Percentiles rank a stretch among this genome's conserved stretches.
Evolutionary conservation across 2,329 filamentous ascomycete genomes (phyloP).

Genomic region (Knufia fluminis): DNA sequence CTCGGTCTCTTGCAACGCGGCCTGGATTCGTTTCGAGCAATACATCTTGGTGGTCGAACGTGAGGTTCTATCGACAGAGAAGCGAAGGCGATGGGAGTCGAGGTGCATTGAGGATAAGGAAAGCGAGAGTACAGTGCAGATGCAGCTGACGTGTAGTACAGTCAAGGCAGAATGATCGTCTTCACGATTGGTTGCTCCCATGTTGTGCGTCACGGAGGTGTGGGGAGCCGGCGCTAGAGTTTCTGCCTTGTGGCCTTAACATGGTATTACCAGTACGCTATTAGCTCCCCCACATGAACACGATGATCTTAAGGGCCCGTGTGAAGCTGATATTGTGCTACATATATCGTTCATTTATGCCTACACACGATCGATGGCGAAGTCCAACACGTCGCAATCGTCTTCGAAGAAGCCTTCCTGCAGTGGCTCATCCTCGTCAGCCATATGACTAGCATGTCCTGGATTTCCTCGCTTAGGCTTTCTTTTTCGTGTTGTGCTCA

Average conservation of each 20-base stretch:
- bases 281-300: too few species aligned
- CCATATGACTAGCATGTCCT: constrained; percentile 75
- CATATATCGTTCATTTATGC: too few species aligned
- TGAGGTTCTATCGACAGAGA: constrained; percentile 7
- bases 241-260: not conserved
- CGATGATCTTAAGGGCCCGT: too few species aligned
- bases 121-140: not conserved
- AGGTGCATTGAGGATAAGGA: constrained; percentile 17
- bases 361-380: constrained; percentile 53
- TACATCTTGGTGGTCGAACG: constrained; percentile 16
- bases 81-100: constrained; percentile 21
- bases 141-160: too few species aligned
- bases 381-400: constrained; percentile 84
- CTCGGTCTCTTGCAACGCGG: constrained; percentile 11
- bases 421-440: constrained; percentile 51
- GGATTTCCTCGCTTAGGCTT: constrained; percentile 44
- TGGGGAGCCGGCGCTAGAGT: not conserved
- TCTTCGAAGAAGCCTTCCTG: constrained; percentile 81
- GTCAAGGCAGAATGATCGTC: not conserved
- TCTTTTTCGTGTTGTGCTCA: constrained; percentile 69
- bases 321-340: not conserved
- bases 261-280: too few species aligned
- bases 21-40: constrained; percentile 10
- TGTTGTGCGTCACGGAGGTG: too few species aligned
- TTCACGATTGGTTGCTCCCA: not conserved